A percentile compares a stretch with the other conserved stretches of the same genome.
Conservation (phyloP, 768 basidiomycete species). For the Cystofilobasidium bisporidii region DNA sequence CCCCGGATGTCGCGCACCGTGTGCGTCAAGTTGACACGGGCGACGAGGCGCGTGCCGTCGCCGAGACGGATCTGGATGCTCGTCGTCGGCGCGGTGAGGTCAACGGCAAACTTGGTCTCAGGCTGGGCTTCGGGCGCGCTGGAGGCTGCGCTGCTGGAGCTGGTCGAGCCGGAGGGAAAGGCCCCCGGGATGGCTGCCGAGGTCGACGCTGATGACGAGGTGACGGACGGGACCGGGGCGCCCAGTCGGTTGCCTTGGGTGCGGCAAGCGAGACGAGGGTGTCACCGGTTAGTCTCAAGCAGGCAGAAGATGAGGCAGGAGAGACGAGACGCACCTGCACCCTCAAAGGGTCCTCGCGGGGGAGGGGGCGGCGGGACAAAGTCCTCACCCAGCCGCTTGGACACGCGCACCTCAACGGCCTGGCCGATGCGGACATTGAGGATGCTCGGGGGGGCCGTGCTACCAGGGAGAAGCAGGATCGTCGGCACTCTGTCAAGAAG, state of each 20-base stretch:
- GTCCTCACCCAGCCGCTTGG: slow-evolving; percentile 58
- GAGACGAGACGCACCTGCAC: slow-evolving; percentile 46
- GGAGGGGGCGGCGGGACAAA: slow-evolving; percentile 55
- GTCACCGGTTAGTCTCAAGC: neutral
- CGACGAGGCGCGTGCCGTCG: slow-evolving; percentile 70
- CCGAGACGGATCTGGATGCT: slow-evolving; percentile 82
- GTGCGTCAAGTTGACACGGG: slow-evolving; percentile 81
- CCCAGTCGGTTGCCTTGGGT: slow-evolving; percentile 56
- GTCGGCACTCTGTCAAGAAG: slow-evolving; percentile 47
- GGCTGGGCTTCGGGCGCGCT: slow-evolving; percentile 26
- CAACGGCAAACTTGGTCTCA: slow-evolving; percentile 57
- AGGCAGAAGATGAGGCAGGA: neutral
- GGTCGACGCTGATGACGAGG: slow-evolving; percentile 5
- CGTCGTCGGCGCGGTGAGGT: slow-evolving; percentile 69
- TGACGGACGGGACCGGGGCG: slow-evolving; percentile 52
- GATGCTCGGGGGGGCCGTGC: slow-evolving; percentile 64
- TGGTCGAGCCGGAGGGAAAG: slow-evolving; percentile 30
- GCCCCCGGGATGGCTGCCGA: slow-evolving; percentile 30
- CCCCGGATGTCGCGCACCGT: slow-evolving; percentile 73
- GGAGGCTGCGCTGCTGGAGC: slow-evolving; percentile 31
- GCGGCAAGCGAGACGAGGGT: neutral
- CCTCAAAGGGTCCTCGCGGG: slow-evolving; percentile 51
- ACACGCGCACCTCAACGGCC: slow-evolving; percentile 71
- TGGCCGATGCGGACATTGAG: slow-evolving; percentile 67
- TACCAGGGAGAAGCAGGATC: no score